phyloP scores from a whole-genome alignment of 352 stramenopile genomes.

The Globisporangium yorkense region DNA sequence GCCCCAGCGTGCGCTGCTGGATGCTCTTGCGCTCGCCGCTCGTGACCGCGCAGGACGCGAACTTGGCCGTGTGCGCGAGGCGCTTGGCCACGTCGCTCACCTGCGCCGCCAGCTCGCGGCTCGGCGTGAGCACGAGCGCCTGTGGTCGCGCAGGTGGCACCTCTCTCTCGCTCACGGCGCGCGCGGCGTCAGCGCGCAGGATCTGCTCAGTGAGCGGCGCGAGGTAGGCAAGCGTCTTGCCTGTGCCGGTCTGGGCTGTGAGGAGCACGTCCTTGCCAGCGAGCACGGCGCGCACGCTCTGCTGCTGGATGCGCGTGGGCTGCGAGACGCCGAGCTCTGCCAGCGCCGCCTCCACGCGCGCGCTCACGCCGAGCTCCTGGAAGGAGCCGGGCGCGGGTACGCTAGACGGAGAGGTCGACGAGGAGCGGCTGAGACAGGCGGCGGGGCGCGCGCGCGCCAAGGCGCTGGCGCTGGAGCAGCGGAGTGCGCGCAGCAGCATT shows the following conservation, averaged over 20 bases:
- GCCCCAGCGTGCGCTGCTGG: slow-evolving; percentile 40
- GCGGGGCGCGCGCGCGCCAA: no score
- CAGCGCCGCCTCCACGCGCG: slow-evolving; percentile 31
- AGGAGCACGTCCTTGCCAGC: slow-evolving; percentile 37
- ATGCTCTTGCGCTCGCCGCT: slow-evolving; percentile 67
- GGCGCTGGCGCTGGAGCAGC: no score
- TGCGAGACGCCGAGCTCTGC: slow-evolving; percentile 38
- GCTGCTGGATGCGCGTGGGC: slow-evolving; percentile 50
- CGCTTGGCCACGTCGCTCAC: slow-evolving; percentile 62
- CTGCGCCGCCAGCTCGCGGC: slow-evolving; percentile 62
- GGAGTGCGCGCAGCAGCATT: slow-evolving; percentile 2
- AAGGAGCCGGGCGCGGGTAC: slow-evolving; percentile 19
- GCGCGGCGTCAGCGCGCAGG: slow-evolving; percentile 26
- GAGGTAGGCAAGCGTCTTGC: slow-evolving; percentile 68
- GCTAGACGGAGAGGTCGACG: no score
- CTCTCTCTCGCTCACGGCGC: slow-evolving; percentile 12
- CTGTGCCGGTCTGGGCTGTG: slow-evolving; percentile 56
- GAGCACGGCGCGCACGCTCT: slow-evolving; percentile 44
- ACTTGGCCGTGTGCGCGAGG: slow-evolving; percentile 63
- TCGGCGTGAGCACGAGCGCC: slow-evolving; percentile 56
- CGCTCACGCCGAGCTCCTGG: slow-evolving; percentile 33
- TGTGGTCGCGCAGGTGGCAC: slow-evolving; percentile 30
- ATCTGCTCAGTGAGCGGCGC: slow-evolving; percentile 49
- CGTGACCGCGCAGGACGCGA: slow-evolving; percentile 55
- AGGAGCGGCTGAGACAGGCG: no score